Conservation (phyloP, 345 rosid genomes). For the Mercurialis annua region DNA sequence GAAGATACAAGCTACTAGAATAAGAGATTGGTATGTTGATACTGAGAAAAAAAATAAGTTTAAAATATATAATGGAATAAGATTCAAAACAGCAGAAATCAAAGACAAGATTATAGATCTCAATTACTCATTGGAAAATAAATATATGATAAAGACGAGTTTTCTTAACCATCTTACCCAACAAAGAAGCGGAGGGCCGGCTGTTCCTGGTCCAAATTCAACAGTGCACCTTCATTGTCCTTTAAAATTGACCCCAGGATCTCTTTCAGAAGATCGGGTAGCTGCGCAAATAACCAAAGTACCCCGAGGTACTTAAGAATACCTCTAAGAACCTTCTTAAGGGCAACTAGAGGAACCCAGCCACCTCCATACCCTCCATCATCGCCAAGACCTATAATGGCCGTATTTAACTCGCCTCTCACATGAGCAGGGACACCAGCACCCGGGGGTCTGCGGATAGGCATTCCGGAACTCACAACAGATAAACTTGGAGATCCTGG, state of each 20-base stretch:
- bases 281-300: conserved; percentile 91
- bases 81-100: too few species aligned
- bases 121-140: background rate
- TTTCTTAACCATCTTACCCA: conserved; percentile 55
- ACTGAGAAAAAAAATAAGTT: too few species aligned
- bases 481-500: conserved; percentile 62
- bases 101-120: background rate
- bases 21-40: too few species aligned
- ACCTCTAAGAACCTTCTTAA: conserved; percentile 93
- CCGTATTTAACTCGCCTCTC: conserved; percentile 92
- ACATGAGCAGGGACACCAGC: conserved; percentile 81
- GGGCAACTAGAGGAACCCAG: conserved; percentile 99
- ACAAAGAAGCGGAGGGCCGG: conserved; percentile 98
- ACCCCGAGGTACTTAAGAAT: conserved; percentile 97
- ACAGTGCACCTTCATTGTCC: conserved; percentile 86
- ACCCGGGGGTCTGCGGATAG: conserved; percentile 79
- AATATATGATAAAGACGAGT: background rate
- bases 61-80: too few species aligned
- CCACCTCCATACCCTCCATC: conserved; percentile 99
- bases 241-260: conserved; percentile 91
- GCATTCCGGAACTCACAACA: conserved; percentile 56
- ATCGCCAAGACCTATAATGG: conserved; percentile 96
- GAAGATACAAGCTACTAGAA: too few species aligned
- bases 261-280: conserved; percentile 90
- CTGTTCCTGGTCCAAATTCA: conserved; percentile 98